Percentiles rank a stretch among this genome's conserved stretches.
Conservation (phyloP, 2,329 filamentous ascomycete species). For the Penicillium nordicum region DNA sequence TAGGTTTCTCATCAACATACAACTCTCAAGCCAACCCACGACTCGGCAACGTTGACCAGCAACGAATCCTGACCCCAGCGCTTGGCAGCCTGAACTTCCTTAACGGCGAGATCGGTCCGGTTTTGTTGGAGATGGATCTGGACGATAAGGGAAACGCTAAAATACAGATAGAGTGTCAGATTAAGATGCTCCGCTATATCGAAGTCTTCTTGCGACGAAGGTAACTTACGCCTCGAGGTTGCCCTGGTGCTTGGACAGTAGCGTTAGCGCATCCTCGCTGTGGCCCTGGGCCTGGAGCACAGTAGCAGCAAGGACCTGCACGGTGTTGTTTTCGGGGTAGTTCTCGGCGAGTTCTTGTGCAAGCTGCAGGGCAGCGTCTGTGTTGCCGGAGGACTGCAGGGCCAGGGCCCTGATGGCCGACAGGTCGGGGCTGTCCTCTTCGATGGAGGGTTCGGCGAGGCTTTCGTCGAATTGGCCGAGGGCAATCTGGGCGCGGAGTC, state of each 20-base stretch:
- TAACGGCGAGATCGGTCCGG: constrained; percentile 81
- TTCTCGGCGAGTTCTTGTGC: constrained; percentile 66
- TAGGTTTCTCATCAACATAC: constrained; percentile 50
- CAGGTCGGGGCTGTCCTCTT: constrained; percentile 66
- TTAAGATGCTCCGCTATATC: neutral
- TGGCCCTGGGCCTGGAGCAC: constrained; percentile 76
- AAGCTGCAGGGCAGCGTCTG: constrained; percentile 59
- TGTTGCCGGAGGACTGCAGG: constrained; percentile 59
- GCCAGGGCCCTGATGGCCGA: constrained; percentile 74
- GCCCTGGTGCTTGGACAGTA: constrained; percentile 80
- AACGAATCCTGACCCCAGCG: constrained; percentile 95
- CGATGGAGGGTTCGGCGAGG: constrained; percentile 62
- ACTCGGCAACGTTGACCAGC: constrained; percentile 89
- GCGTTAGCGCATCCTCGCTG: constrained; percentile 76
- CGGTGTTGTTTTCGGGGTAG: constrained; percentile 68
- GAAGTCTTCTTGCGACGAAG: neutral
- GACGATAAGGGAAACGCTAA: constrained; percentile 74
- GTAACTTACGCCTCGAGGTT: constrained; percentile 68
- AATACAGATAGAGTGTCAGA: constrained; percentile 11
- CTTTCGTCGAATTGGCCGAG: constrained; percentile 74
- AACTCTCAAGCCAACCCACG: constrained; percentile 86
- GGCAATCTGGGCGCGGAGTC: constrained; percentile 78
- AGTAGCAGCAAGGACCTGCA: constrained; percentile 79
- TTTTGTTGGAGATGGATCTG: constrained; percentile 93
- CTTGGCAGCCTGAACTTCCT: constrained; percentile 81